These are phyloP conservation scores for Yamadazyma kanchanaburiensis DNA, from an alignment of 1,139 yeast genomes.

Conservation along the genomic window DNA sequence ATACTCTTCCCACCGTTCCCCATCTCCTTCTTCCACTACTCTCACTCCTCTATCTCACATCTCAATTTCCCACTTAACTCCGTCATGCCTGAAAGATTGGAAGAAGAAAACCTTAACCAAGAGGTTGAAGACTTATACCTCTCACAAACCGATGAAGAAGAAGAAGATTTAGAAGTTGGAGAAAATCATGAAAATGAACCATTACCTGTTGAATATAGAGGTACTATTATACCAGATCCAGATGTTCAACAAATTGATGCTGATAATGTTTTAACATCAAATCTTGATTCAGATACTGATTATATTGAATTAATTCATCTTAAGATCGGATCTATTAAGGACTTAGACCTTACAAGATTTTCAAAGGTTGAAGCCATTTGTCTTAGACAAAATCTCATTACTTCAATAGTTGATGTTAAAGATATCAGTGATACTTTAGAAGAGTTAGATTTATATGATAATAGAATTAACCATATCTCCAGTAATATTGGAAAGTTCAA, in stretches of 20 bases:
- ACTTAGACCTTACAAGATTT: slow-evolving; percentile 60
- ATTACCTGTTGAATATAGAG: slow-evolving; percentile 39
- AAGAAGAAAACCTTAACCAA: slow-evolving; percentile 2
- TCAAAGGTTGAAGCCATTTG: slow-evolving; percentile 57
- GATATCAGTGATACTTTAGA: slow-evolving; percentile 54
- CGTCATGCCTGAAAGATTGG: slow-evolving; percentile 2
- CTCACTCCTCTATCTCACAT: no score
- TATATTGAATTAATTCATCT: slow-evolving; percentile 76
- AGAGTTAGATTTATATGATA: slow-evolving; percentile 89
- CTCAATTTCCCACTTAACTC: background rate
- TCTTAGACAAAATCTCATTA: slow-evolving; percentile 80
- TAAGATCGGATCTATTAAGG: slow-evolving; percentile 67
- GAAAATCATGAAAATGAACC: slow-evolving; percentile 18
- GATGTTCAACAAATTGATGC: slow-evolving; percentile 45
- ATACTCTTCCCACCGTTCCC: no score
- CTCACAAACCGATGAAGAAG: slow-evolving; percentile 21
- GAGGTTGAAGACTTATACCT: slow-evolving; percentile 7
- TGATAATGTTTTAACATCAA: slow-evolving; percentile 59
- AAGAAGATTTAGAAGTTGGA: no score
- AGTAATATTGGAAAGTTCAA: slow-evolving; percentile 58
- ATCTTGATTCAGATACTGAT: slow-evolving; percentile 58
- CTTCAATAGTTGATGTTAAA: slow-evolving; percentile 69
- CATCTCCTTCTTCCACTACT: no score
- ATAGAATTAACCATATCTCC: slow-evolving; percentile 83
- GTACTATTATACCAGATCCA: slow-evolving; percentile 55